Percentiles rank a stretch among this genome's conserved stretches.
These are phyloP conservation scores for Cyathus striatus DNA, from an alignment of 768 basidiomycete genomes.

Conservation along the genomic window DNA sequence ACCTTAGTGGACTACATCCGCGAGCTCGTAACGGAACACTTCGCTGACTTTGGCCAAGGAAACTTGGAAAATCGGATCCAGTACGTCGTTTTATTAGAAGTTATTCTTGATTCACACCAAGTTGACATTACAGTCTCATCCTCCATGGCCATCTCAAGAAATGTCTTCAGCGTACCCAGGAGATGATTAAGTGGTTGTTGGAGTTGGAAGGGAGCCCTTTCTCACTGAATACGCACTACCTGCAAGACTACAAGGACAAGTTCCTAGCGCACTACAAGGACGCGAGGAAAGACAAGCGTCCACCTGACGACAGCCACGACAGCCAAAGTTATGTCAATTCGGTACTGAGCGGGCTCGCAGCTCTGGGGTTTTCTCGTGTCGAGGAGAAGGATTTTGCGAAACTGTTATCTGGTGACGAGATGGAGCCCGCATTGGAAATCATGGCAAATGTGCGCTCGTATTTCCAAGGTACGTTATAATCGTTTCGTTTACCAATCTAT, in stretches of 20 bases:
- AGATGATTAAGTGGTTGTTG: slow-evolving; percentile 39
- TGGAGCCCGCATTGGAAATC: slow-evolving; percentile 53
- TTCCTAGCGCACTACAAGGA: slow-evolving; percentile 38
- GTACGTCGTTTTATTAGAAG: slow-evolving; percentile 8
- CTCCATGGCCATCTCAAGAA: slow-evolving; percentile 38
- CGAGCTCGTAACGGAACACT: slow-evolving; percentile 34
- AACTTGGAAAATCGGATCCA: slow-evolving; percentile 35
- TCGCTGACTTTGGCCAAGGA: slow-evolving; percentile 39
- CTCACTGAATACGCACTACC: slow-evolving; percentile 46
- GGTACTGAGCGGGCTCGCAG: slow-evolving; percentile 27
- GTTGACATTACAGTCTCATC: slow-evolving; percentile 27
- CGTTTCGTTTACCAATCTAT: slow-evolving; percentile 6
- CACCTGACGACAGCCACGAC: slow-evolving; percentile 2
- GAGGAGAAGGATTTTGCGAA: slow-evolving; percentile 40
- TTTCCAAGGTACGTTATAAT: slow-evolving; percentile 53
- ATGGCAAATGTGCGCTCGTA: slow-evolving; percentile 74
- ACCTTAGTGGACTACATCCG: slow-evolving; percentile 29
- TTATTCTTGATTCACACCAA: not conserved
- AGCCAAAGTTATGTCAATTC: slow-evolving; percentile 24
- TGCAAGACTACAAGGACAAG: slow-evolving; percentile 37
- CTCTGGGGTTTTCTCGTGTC: slow-evolving; percentile 32
- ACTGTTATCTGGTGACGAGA: slow-evolving; percentile 43
- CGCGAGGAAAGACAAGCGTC: slow-evolving; percentile 19
- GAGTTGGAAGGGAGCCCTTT: slow-evolving; percentile 37
- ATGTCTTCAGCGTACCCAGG: slow-evolving; percentile 24